Evolutionary conservation across 495 filamentous ascomycete genomes (phyloP), one percentile per base, ranked within the genome.

Genomic region (Penicillium pulvis): DNA sequence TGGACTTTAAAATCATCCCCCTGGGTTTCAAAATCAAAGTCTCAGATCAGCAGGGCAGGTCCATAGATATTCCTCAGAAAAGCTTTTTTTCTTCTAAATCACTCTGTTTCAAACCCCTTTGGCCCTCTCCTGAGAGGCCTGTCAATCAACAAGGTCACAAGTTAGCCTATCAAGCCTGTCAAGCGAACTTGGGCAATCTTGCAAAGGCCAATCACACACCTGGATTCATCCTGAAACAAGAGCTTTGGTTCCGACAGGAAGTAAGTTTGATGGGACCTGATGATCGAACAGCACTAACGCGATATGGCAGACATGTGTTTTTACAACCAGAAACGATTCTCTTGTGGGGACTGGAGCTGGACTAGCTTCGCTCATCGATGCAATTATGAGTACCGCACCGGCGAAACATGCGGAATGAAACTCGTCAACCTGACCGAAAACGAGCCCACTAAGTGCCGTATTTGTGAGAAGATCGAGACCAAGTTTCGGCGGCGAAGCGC

Each of bases 321-420:
- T 68, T 83, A 82, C 76, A 81, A 83, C 65, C 81, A 83, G 66
- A 81, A 78, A 66, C 69, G 67, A 68, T 83, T 78, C 62, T 63
- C 74, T 8, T 98, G 94, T 77, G 87, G 87, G 67, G 93, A 94
- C 81, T 97, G 87, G 86, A 93, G 93, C 75, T 98, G 95, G 94
- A 90, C 90, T 64, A 87, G 87, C 74, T 97, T 98, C 82, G 87
- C 90, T 60, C 84, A 93, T 74, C 94, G 97, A 63, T 98, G 95
- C 85, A 87, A 89, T 72, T 90, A 89, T 75, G 94, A 98, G 68
- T 97, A 98, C 79, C 91, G 95, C 65, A 97, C 89, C 50, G 94
- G 94, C 70, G 94, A 98, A 82, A 98, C 94, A 43, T 98, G 94
- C 77, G 94, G 94, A 66, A 92, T 97, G 81, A 94, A 89, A 79